A percentile compares a stretch with the other conserved stretches of the same genome.
These are phyloP conservation scores for Globisporangium camurandrum DNA, from an alignment of 352 stramenopile genomes.

Conservation along the genomic window DNA sequence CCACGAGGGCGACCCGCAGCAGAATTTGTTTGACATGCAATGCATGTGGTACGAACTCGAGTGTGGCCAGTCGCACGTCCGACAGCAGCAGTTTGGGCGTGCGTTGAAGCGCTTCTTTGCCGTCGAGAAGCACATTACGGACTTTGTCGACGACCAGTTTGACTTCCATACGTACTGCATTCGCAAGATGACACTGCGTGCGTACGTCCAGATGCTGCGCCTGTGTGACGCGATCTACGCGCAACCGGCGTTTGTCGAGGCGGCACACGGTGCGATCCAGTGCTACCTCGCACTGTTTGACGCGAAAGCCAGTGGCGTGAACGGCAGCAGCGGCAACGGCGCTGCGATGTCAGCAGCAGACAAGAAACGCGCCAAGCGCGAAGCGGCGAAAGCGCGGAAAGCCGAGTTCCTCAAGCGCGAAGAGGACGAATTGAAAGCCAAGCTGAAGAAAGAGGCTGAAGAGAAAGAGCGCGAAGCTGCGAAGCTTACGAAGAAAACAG, in stretches of 20 bases:
- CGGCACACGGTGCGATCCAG: constrained; percentile 83
- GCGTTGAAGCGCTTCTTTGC: constrained; percentile 93
- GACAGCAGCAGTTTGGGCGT: constrained; percentile 62
- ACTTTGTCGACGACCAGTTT: constrained; percentile 98
- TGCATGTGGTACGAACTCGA: constrained; percentile 98
- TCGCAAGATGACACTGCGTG: constrained; percentile 95
- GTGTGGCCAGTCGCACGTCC: constrained; percentile 50
- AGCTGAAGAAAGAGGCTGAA: constrained; percentile 72
- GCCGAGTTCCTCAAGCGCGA: constrained; percentile 86
- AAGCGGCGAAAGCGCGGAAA: constrained; percentile 84
- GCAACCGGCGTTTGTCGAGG: constrained; percentile 84
- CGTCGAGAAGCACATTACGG: constrained; percentile 96
- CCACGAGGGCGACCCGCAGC: constrained; percentile 94
- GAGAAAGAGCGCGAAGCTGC: constrained; percentile 56
- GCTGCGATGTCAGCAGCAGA: constrained; percentile 87
- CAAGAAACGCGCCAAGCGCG: constrained; percentile 89
- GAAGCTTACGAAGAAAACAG: constrained; percentile 65
- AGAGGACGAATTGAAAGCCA: constrained; percentile 61
- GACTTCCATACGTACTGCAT: constrained; percentile 99
- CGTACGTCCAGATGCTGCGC: constrained; percentile 93
- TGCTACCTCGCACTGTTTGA: constrained; percentile 88
- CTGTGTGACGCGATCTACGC: constrained; percentile 91
- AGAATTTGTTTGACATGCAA: constrained; percentile 98
- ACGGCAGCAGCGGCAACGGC: constrained; percentile 50
- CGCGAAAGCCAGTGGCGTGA: constrained; percentile 31